A percentile compares a stretch with the other conserved stretches of the same genome.
phyloP scores from a whole-genome alignment of 208 protist genomes.

The Wallacemonas collosoma region DNA sequence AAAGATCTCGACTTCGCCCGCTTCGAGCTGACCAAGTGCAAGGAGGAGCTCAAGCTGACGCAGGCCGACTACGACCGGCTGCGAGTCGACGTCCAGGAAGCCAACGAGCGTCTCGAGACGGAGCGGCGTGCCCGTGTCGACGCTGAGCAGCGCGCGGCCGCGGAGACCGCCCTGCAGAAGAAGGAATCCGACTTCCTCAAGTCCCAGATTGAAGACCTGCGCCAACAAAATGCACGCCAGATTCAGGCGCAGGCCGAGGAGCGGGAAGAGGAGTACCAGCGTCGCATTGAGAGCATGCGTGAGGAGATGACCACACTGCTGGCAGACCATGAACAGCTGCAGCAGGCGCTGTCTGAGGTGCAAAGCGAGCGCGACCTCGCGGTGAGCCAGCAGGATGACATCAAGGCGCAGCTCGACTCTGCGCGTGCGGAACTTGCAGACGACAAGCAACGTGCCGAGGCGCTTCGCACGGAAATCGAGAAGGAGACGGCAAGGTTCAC shows the following conservation, averaged over 20 bases:
- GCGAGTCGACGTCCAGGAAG: slow-evolving; percentile 58
- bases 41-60: slow-evolving; percentile 68
- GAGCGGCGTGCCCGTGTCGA: slow-evolving; percentile 51
- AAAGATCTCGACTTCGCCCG: slow-evolving; percentile 77
- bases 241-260: slow-evolving; percentile 61
- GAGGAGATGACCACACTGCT: slow-evolving; percentile 49
- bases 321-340: slow-evolving; percentile 33
- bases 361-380: slow-evolving; percentile 20
- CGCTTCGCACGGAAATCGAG: slow-evolving; percentile 40
- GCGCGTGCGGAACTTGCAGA: slow-evolving; percentile 26
- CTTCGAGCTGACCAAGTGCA: slow-evolving; percentile 68
- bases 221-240: slow-evolving; percentile 48
- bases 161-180: slow-evolving; percentile 33
- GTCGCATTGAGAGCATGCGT: slow-evolving; percentile 58
- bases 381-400: slow-evolving; percentile 21
- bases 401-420: slow-evolving; percentile 23
- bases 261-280: slow-evolving; percentile 55
- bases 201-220: slow-evolving; percentile 61
- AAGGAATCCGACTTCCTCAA: slow-evolving; percentile 75
- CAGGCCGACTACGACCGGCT: slow-evolving; percentile 45
- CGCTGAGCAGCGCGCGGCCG: slow-evolving; percentile 29
- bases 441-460: slow-evolving; percentile 16
- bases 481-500: slow-evolving; percentile 55
- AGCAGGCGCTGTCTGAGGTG: slow-evolving; percentile 12
- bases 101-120: slow-evolving; percentile 41